Percentiles rank a stretch among this genome's conserved stretches.
Conservation (phyloP, 148 eudicot species). For the Silene conica region DNA sequence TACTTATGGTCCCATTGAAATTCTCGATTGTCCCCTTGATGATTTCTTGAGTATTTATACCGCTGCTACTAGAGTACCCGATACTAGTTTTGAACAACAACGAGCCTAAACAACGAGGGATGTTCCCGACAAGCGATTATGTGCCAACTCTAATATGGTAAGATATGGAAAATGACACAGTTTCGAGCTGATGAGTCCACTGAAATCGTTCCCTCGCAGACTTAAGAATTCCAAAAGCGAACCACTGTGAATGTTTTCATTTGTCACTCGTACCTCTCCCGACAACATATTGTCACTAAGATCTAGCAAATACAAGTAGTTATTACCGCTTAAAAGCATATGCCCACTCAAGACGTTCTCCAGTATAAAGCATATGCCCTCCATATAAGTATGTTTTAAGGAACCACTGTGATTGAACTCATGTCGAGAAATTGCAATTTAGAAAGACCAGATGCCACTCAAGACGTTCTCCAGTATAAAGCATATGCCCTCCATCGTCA, state of each 20-base stretch:
- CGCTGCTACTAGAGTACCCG: too few relatives aligned
- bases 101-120: conserved; percentile 8
- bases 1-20: too few relatives aligned
- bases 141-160: neutral
- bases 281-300: conserved; percentile 1
- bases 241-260: too few relatives aligned
- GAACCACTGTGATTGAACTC: neutral
- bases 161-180: neutral
- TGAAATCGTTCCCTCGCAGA: neutral
- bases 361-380: too few relatives aligned
- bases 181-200: neutral
- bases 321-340: neutral
- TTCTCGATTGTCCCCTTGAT: too few relatives aligned
- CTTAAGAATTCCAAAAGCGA: too few relatives aligned
- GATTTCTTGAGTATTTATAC: too few relatives aligned
- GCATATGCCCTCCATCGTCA: neutral
- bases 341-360: too few relatives aligned
- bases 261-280: neutral
- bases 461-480: neutral
- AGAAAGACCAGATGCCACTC: neutral
- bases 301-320: neutral
- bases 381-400: too few relatives aligned
- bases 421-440: neutral
- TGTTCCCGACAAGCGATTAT: neutral
- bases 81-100: neutral